Evolutionary conservation across 78 protist genomes (phyloP), one percentile per base, ranked within the genome.

Genomic region (Dictyostelium intermedium): DNA sequence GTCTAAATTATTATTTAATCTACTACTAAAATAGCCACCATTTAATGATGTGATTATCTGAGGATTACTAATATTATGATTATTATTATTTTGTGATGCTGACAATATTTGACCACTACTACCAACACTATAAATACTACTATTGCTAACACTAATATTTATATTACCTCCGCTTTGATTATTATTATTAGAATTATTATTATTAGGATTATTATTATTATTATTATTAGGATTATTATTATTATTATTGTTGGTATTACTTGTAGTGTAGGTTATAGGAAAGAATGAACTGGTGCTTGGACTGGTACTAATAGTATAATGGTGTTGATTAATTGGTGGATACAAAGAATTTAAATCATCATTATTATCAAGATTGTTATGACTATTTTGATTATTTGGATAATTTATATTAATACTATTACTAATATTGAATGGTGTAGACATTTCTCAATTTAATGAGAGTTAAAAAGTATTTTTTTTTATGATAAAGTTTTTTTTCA

Each of bases 191-290:
- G 4, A 32, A 9, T 10, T 70, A 10, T 32, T 32, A 32, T n/a
- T 69, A 25, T 69, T 69, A 25, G 5, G 23, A 14, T 27, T 27
- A 16, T n/a, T 69, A 25, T 69, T 69, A 30, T 14, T 69, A 25
- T 27, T 69, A 69, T 25, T 69, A 69, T 30, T 23, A 3, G 43
- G 23, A 72, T 35, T 73, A 35, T 16, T 74, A 37, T 20, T 37
- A 74, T 78, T 78, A 78, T 11, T 78, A 78, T 25, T 78, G 25
- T 3, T 43, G 25, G 10, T 78, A 43, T 27, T 79, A 27, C 32
- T 79, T 45, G 84, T 34, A 10, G 84, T 45, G 47, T 79, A 79
- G 23, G 84, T 79, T 79, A 79, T 79, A 27, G 84, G 84, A 20
- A 79, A 79, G 16, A 37, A 79, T 39, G 84, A 76, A 23, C 45